Evolutionary conservation across 2,329 filamentous ascomycete species (phyloP), one percentile per base, ranked within the genome.

Genomic region (Pochonia chlamydosporia): DNA sequence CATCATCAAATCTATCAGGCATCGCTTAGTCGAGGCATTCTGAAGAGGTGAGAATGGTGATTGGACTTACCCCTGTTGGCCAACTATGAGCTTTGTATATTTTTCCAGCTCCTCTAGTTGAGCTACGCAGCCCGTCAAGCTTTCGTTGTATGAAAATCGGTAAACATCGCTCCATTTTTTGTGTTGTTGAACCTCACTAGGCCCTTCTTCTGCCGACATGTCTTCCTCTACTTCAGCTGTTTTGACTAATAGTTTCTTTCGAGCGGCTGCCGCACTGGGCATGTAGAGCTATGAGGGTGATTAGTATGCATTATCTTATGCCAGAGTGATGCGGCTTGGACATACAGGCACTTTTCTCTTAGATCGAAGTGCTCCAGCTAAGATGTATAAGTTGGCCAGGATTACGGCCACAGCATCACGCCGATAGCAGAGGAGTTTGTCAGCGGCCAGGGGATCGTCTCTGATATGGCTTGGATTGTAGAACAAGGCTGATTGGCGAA

Each of bases 371-470:
- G 78, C 78, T 0, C 76, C 76, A 0, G 78, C 76, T 1, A 82
- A 64, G 37, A 80, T 70, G 54, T 81, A 82, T 3, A 82, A 56
- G 53, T 81, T 81, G 49, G 75, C 76, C 4, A 82, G 60, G 18
- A 82, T 73, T 2, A 74, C 67, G 4, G 78, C 79, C 3, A 81
- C 77, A 9, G 78, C 75, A 55, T 82, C 78, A 37, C 79, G 68
- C 10, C 78, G 69, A 49, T 72, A 73, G 5, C 67, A 63, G 8
- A 81, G 65, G 3, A 82, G 65, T 18, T 68, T 67, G 48, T 71
- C 69, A 1, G 71, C 70, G 10, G 72, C 73, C n/a, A 71, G 63
- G 9, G 73, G 66, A 51, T 75, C 71, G 49, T 75, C 74, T 42
- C 73, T 66, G 45, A 77, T 67, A 52, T 73, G 75, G 28, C 70